Evolutionary conservation across 768 basidiomycete species (phyloP).

Genomic region (Agaricus blazei): DNA sequence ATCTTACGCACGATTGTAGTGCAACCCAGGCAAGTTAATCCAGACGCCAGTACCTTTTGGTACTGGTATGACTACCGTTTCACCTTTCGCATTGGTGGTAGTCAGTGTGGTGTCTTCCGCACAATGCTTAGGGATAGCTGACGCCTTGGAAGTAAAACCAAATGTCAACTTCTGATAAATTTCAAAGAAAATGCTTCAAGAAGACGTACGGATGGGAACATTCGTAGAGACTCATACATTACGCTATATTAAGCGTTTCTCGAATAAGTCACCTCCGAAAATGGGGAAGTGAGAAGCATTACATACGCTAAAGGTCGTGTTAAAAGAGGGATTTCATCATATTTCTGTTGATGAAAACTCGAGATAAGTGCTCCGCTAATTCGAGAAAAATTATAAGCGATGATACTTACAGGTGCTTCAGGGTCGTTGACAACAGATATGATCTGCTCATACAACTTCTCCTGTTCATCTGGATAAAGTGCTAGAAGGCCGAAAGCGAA

Average conservation of each 20-base stretch:
- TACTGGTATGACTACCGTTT: constrained; percentile 31
- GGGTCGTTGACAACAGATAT: constrained; percentile 20
- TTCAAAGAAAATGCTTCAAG: background rate
- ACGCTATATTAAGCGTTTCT: constrained; percentile 20
- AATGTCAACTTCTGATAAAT: background rate
- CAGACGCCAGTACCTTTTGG: constrained; percentile 34
- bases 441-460: constrained; percentile 35
- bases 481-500: constrained; percentile 38
- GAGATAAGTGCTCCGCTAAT: too few relatives aligned
- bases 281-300: background rate
- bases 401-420: constrained; percentile 4
- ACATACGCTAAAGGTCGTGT: constrained; percentile 27
- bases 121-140: constrained; percentile 37
- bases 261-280: background rate
- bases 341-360: constrained; percentile 13
- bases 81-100: constrained; percentile 29
- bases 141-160: constrained; percentile 20
- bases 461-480: constrained; percentile 39
- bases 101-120: constrained; percentile 40
- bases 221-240: constrained; percentile 36
- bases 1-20: constrained; percentile 42
- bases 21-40: constrained; percentile 36
- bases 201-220: constrained; percentile 30
- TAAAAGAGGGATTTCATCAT: constrained; percentile 26
- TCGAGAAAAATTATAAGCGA: too few relatives aligned